phyloP scores from a whole-genome alignment of 352 stramenopile genomes.

The Pythium biforme region DNA sequence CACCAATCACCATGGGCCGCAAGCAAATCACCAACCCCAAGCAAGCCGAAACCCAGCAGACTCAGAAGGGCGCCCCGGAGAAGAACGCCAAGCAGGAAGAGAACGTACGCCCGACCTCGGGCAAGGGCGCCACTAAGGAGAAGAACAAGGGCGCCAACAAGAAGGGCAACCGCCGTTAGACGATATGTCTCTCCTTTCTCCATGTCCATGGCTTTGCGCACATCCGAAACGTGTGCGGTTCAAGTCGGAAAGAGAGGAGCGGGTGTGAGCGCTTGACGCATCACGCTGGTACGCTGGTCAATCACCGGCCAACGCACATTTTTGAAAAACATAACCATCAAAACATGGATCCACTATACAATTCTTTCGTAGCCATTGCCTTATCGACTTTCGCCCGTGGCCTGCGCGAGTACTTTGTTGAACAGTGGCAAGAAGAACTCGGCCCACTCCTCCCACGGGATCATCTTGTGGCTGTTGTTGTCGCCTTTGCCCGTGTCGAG shows the following conservation, averaged over 20 bases:
- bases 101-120: conserved; percentile 11
- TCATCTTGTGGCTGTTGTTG: conserved; percentile 53
- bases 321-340: too few species aligned
- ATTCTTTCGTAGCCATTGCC: not conserved
- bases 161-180: conserved; percentile 21
- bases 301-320: too few species aligned
- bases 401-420: conserved; percentile 4
- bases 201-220: too few species aligned
- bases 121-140: conserved; percentile 22
- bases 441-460: conserved; percentile 53
- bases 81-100: conserved; percentile 26
- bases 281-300: too few species aligned
- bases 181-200: too few species aligned
- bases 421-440: conserved; percentile 54
- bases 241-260: too few species aligned
- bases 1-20: conserved; percentile 18
- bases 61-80: conserved; percentile 19
- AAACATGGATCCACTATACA: too few species aligned
- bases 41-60: conserved; percentile 10
- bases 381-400: not conserved
- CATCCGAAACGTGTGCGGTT: too few species aligned
- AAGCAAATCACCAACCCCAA: conserved; percentile 19
- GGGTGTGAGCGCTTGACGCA: too few species aligned
- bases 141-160: conserved; percentile 28
- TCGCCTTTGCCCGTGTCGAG: conserved; percentile 32